These are phyloP conservation scores for Colletotrichum tanaceti DNA, from an alignment of 2,329 filamentous ascomycete genomes.

Conservation along the genomic window DNA sequence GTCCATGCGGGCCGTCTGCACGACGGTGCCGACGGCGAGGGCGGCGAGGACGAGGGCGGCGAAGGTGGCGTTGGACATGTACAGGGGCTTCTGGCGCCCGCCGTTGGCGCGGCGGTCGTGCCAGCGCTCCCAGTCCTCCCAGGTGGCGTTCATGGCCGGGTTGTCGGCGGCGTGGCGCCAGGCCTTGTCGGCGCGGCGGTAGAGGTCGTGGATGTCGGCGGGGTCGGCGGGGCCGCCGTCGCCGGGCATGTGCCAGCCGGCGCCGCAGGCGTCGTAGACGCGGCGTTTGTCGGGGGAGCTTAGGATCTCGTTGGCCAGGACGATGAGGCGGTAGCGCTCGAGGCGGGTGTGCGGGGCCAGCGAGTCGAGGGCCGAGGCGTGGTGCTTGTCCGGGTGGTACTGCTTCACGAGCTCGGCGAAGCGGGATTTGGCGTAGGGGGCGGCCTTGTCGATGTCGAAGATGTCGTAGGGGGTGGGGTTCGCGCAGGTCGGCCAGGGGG, in stretches of 20 bases:
- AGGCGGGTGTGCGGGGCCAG: slow-evolving; percentile 67
- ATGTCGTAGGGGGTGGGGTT: slow-evolving; percentile 91
- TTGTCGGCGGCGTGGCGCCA: slow-evolving; percentile 64
- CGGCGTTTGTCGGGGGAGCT: slow-evolving; percentile 81
- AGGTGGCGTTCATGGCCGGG: slow-evolving; percentile 82
- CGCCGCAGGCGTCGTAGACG: slow-evolving; percentile 84
- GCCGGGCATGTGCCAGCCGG: slow-evolving; percentile 74
- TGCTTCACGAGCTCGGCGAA: slow-evolving; percentile 95
- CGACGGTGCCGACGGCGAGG: slow-evolving; percentile 75
- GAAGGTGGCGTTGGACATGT: slow-evolving; percentile 85
- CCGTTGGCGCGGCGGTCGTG: slow-evolving; percentile 65
- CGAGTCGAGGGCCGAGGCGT: slow-evolving; percentile 44
- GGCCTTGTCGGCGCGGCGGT: slow-evolving; percentile 55
- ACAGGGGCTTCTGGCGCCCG: slow-evolving; percentile 65
- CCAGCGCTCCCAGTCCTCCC: slow-evolving; percentile 97
- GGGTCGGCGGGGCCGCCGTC: slow-evolving; percentile 67
- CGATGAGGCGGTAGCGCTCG: slow-evolving; percentile 90
- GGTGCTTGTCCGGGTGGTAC: slow-evolving; percentile 86
- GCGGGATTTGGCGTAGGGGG: slow-evolving; percentile 81
- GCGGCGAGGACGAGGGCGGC: slow-evolving; percentile 73
- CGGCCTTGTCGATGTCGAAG: slow-evolving; percentile 65
- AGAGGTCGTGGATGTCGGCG: slow-evolving; percentile 48
- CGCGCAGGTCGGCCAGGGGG: slow-evolving; percentile 59
- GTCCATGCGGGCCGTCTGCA: slow-evolving; percentile 77
- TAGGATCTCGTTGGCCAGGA: slow-evolving; percentile 89